Base-by-base conservation (phyloP, 495 filamentous ascomycete species). In the Daldinia bambusicola region DNA sequence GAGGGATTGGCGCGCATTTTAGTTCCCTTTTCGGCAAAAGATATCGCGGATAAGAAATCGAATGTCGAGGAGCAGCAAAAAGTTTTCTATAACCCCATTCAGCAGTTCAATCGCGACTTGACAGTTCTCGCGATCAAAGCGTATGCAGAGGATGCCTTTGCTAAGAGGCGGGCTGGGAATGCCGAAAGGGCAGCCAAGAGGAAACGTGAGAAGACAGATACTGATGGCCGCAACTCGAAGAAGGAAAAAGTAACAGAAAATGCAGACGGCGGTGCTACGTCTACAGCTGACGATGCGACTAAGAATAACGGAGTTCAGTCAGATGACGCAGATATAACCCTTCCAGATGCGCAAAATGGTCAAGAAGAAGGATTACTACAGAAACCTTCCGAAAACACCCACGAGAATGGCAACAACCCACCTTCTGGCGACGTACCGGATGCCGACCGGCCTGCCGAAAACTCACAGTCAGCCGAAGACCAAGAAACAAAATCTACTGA, bases 61-160 rank as follows among this genome's bases (percentile, higher is more conserved):
- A 76, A 72, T 34, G 74, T 78, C 45, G 77, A 82, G 59, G 78
- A 80, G 38, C 81, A 82, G 40, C 93, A 97, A 76, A 87, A 89
- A 32, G 96, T 99, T 30, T 99, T 99, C 77, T 99, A 99, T 82
- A 99, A 99, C 70, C 95, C 95, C 0, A 97, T 99, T 45, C 96
- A 98, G 76, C 96, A 98, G 78, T 99, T 97, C 84, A 99, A 99
- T 81, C 89, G 95, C 9, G 95, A 99, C 80, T 81, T 99, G 71
- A 97, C 92, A 74, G 91, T 98, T 34, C 85, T 98, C 20, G 92
- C 94, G 16, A 96, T 98, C 74, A 91, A 89, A 74, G 89, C 90
- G 0, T 97, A 92, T 81, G 92, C 89, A 0, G 89, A 95, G 59
- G 89, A 93, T 66, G 76, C 86, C 13, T 58, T 91, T 13, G 84